Conservation (phyloP, 768 basidiomycete species). For the Cystobasidium tubakii region DNA sequence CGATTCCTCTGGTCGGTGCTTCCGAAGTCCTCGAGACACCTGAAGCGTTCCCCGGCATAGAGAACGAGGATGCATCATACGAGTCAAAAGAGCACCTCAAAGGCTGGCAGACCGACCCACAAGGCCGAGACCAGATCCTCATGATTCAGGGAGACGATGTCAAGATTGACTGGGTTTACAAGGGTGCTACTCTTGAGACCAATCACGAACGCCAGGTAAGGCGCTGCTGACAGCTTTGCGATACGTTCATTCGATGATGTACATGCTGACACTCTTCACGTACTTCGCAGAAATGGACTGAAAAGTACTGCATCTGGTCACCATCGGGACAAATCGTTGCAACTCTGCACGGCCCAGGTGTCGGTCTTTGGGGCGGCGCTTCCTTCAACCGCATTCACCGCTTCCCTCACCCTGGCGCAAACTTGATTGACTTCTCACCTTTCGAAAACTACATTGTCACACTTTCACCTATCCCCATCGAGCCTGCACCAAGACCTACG, state of each 20-base stretch:
- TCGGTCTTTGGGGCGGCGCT: constrained; percentile 88
- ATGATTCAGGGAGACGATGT: constrained; percentile 90
- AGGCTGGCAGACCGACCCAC: constrained; percentile 85
- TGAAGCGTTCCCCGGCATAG: background rate
- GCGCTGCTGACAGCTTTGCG: too few species aligned
- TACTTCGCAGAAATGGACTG: constrained; percentile 76
- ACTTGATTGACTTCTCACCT: constrained; percentile 93
- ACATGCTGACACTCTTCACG: too few species aligned
- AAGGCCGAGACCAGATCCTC: constrained; percentile 91
- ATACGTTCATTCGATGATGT: too few species aligned
- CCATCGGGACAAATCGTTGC: constrained; percentile 90
- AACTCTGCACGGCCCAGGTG: constrained; percentile 88
- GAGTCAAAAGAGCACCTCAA: constrained; percentile 79
- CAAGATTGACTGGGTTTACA: constrained; percentile 80
- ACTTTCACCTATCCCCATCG: constrained; percentile 90
- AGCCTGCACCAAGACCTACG: constrained; percentile 57
- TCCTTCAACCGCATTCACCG: constrained; percentile 83
- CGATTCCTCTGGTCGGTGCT: background rate
- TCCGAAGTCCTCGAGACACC: background rate
- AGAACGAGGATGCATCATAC: background rate
- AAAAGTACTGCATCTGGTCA: constrained; percentile 94
- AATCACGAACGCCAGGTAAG: constrained; percentile 68
- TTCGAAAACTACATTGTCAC: constrained; percentile 94
- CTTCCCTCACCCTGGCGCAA: constrained; percentile 90
- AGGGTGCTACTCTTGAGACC: constrained; percentile 75